Evolutionary conservation across 352 stramenopile species (phyloP), one percentile per base, ranked within the genome.

Genomic region (Globisporangium viniferum): DNA sequence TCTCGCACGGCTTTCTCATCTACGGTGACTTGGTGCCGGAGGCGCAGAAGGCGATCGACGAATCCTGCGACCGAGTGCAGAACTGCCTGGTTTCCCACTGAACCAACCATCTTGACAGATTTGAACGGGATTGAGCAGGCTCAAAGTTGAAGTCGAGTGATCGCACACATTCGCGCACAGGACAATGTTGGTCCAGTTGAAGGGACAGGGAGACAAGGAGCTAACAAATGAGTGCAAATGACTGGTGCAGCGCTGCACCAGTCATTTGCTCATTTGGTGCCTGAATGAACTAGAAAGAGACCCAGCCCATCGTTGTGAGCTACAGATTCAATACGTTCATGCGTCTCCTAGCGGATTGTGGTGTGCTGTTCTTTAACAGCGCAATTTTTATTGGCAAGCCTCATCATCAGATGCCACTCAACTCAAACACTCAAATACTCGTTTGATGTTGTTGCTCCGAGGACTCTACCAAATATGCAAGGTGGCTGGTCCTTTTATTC

Each of bases 1-100:
- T 97, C 22, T 93, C 88, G 31, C 89, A 97, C 55, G 89, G 89
- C 55, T 97, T 96, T 63, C 73, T 97, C 27, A 94, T 93, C 66
- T 97, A 95, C 66, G 87, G 87, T 0, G 85, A 94, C 48, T 66
- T 96, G 49, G 87, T 96, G 44, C 81, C 81, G 4, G 85, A 93
- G 60, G 88, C 88, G 0, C 87, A 96, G 62, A 78, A 66, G 22
- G 88, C 88, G 12, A 93, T 95, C 56, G 84, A 96, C 55, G 88
- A 94, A 65, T 89, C 88, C 5, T 92, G 86, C 59, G 80, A 92
- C 44, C 82, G 86, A 33, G 82, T 94, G 29, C 86, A 92, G 69
- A 83, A 81, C 44, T 93, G 73, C 61, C n/a, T 48, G 20, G 8
- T 65, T 55, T 58, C 29, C 18, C 59, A 48, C 18, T 49, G 35